Base-by-base conservation (phyloP, 2,329 filamentous ascomycete genomes). In the Pseudopyricularia cyperi region DNA sequence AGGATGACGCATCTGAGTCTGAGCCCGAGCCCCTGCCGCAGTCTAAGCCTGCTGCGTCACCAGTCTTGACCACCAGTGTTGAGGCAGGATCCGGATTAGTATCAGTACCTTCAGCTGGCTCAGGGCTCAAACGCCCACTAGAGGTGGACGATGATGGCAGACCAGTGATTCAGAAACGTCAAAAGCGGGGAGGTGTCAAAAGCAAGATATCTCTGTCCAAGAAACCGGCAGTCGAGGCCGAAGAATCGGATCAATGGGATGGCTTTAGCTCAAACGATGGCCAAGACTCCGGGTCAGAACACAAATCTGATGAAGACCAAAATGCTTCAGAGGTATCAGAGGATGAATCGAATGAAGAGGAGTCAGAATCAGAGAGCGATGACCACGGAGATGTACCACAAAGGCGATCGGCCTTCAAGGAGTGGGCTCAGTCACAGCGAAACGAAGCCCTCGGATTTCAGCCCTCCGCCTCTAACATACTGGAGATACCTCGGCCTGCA, bases 101-200 rank as follows among this genome's bases (percentile, higher is more conserved):
- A 14, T 15, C 39, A 11, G 15, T 37, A 14, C 46, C 48, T 3
- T 46, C 60, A 12, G 68, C 80, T 51, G 93, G 93, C 19, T 84
- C 82, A 55, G 93, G 93, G 7, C 67, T 98, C 54, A 97, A 97
- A 65, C 78, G 90, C 42, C 89, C 90, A 1, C 71, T 98, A 11
- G 87, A 95, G 46, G 58, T 89, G 9, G 89, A 88, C 56, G 82
- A 87, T 1, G 80, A 84, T 54, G 89, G 91, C 7, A 81, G 80
- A 52, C 93, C 91, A 0, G 72, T 95, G 3, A 80, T 97, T 50
- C 84, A 86, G 62, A 93, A 89, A 63, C 78, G 89, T 50, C 89
- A 91, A 66, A 85, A 84, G 58, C 76, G 83, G 66, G 73, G 82
- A 64, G 75, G 78, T 4, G 68, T 83, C 15, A 74, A 76, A 55